Conservation (phyloP, 345 rosid species). For the Dovyalis caffra region DNA sequence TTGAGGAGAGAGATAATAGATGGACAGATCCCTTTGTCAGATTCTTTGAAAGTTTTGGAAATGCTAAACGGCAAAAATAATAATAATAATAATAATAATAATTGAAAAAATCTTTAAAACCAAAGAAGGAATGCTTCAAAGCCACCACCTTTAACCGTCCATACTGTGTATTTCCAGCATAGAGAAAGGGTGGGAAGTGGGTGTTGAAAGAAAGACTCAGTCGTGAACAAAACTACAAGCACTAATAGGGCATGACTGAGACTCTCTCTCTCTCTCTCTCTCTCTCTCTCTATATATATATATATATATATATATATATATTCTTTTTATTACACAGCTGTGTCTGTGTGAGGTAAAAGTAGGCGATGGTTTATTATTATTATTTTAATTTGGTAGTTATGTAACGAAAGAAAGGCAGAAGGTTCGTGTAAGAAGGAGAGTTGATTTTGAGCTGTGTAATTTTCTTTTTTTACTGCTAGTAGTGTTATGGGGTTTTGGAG, state of each 20-base stretch:
- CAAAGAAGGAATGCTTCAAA: neutral
- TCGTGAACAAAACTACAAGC: conserved; percentile 45
- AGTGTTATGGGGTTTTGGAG: neutral
- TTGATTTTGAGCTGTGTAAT: neutral
- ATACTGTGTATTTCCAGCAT: neutral
- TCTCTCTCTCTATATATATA: neutral
- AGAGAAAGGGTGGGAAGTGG: neutral
- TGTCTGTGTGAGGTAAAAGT: neutral
- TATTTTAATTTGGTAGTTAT: neutral
- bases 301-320: too few species aligned
- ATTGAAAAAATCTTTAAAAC: neutral
- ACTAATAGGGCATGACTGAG: conserved; percentile 28
- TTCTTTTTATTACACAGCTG: neutral
- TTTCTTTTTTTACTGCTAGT: too few species aligned
- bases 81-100: neutral
- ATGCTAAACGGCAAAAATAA: neutral
- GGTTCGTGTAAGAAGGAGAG: neutral
- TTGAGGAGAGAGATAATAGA: neutral
- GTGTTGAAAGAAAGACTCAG: conserved; percentile 33
- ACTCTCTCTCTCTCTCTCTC: neutral
- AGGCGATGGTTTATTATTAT: neutral
- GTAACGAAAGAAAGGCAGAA: neutral
- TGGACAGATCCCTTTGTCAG: neutral
- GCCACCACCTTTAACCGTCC: neutral
- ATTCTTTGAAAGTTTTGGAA: neutral